Conservation (phyloP, 306 rosid species). For the Begonia loranthoides region DNA sequence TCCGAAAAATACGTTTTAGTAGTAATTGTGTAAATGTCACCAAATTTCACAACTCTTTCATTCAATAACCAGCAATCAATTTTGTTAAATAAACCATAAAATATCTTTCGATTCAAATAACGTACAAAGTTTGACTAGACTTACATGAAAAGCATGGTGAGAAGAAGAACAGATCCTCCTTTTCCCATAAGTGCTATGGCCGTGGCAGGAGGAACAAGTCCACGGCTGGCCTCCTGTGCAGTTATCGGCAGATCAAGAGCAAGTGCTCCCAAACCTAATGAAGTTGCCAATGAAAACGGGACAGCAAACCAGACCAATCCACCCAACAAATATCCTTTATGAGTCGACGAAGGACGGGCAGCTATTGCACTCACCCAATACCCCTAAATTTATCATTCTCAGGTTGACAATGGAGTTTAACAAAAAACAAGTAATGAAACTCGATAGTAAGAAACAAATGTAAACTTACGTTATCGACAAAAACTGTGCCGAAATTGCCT, state of each 20-base stretch:
- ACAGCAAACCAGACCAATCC: conserved; percentile 98
- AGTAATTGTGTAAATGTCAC: too few species aligned
- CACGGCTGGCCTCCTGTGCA: conserved; percentile 61
- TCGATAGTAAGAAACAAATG: neutral
- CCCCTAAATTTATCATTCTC: conserved; percentile 36
- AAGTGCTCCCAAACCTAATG: conserved; percentile 82
- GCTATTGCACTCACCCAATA: conserved; percentile 98
- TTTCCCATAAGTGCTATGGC: conserved; percentile 94
- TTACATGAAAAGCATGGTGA: conserved; percentile 92
- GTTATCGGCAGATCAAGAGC: conserved; percentile 84
- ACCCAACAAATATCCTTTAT: conserved; percentile 88
- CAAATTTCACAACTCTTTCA: too few species aligned
- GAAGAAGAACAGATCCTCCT: conserved; percentile 85
- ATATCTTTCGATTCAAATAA: too few species aligned
- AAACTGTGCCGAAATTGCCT: conserved; percentile 90
- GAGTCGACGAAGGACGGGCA: conserved; percentile 92
- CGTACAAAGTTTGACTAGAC: conserved; percentile 8
- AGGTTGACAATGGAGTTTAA: conserved; percentile 2
- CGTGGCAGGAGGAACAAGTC: conserved; percentile 93
- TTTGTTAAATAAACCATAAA: too few species aligned
- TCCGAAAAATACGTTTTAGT: too few species aligned
- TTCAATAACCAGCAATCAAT: too few species aligned
- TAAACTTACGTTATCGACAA: conserved; percentile 77
- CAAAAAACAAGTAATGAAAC: neutral
- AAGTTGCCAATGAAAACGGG: conserved; percentile 89